phyloP scores from a whole-genome alignment of 2,329 filamentous ascomycete species.

The Incumbomyces lentus region DNA sequence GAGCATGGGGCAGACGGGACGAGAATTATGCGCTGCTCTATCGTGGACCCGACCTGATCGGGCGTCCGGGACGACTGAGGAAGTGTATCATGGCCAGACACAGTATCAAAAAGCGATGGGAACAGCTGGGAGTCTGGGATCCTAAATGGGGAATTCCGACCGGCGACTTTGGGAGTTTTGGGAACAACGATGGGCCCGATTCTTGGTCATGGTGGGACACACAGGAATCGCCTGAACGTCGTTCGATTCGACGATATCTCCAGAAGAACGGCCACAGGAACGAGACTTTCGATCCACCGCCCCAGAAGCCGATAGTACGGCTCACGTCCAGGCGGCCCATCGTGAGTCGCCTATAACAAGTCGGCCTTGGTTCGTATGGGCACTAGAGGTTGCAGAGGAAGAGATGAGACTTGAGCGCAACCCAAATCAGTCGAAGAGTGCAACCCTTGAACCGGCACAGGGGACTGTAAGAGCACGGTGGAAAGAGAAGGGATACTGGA shows the following conservation, averaged over 20 bases:
- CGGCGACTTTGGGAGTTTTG: conserved; percentile 1
- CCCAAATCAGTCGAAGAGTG: background rate
- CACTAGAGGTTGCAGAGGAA: conserved; percentile 7
- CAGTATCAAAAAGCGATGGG: conserved; percentile 8
- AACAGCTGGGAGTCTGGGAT: conserved; percentile 6
- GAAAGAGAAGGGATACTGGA: too few species aligned
- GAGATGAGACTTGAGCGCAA: conserved; percentile 3
- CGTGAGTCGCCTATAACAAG: conserved; percentile 7
- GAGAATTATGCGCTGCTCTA: background rate
- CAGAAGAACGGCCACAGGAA: too few species aligned
- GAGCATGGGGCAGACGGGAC: background rate
- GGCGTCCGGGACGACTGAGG: conserved; percentile 1
- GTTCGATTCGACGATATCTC: too few species aligned
- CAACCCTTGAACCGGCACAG: too few species aligned
- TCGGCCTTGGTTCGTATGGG: conserved; percentile 9
- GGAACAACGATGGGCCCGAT: background rate
- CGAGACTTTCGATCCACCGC: too few species aligned
- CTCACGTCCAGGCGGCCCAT: too few species aligned
- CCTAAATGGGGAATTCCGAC: conserved; percentile 6
- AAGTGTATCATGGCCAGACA: conserved; percentile 5
- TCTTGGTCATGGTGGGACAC: too few species aligned
- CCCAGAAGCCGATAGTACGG: too few species aligned
- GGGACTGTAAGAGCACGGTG: too few species aligned
- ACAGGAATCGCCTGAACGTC: too few species aligned
- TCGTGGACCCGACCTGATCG: conserved; percentile 8